phyloP scores from a whole-genome alignment of 1,284 basidiomycete genomes.

The Ustilago nuda region DNA sequence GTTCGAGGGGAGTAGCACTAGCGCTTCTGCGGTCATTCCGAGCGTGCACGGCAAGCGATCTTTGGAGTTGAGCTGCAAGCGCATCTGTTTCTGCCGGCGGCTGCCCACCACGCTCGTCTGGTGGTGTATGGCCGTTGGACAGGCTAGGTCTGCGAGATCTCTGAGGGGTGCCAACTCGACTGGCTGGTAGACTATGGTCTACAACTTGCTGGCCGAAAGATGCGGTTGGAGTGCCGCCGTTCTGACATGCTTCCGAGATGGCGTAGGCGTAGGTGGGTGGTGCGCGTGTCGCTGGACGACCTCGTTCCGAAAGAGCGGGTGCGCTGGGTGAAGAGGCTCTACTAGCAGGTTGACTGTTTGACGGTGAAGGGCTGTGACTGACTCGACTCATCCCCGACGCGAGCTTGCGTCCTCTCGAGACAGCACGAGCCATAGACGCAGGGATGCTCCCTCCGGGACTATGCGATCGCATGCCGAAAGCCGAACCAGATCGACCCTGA shows the following conservation, averaged over 20 bases:
- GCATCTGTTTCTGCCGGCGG: slow-evolving; percentile 18
- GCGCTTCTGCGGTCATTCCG: slow-evolving; percentile 28
- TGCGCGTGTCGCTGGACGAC: slow-evolving; percentile 34
- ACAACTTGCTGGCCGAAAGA: slow-evolving; percentile 35
- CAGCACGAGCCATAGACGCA: slow-evolving; percentile 56
- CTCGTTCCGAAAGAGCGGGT: slow-evolving; percentile 29
- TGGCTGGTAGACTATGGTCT: slow-evolving; percentile 36
- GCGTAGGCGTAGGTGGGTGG: slow-evolving; percentile 44
- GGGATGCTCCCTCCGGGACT: slow-evolving; percentile 52
- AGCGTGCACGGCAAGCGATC: slow-evolving; percentile 37
- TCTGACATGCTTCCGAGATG: slow-evolving; percentile 33
- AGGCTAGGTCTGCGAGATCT: slow-evolving; percentile 40
- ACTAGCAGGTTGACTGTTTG: slow-evolving; percentile 35
- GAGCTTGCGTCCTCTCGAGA: slow-evolving; percentile 49
- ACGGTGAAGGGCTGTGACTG: slow-evolving; percentile 51
- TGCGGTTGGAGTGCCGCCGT: slow-evolving; percentile 10
- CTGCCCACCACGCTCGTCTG: slow-evolving; percentile 10
- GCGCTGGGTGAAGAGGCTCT: slow-evolving; percentile 46
- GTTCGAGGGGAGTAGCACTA: slow-evolving; percentile 32
- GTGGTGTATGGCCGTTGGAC: slow-evolving; percentile 22
- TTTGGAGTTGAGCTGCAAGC: slow-evolving; percentile 38
- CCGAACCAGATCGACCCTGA: slow-evolving; percentile 43
- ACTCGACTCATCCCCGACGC: slow-evolving; percentile 49
- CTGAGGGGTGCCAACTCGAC: slow-evolving; percentile 38
- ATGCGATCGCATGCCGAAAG: slow-evolving; percentile 40